Evolutionary conservation across 139 green algal species (phyloP).

Genomic region (Chlamydomonas eustigma): DNA sequence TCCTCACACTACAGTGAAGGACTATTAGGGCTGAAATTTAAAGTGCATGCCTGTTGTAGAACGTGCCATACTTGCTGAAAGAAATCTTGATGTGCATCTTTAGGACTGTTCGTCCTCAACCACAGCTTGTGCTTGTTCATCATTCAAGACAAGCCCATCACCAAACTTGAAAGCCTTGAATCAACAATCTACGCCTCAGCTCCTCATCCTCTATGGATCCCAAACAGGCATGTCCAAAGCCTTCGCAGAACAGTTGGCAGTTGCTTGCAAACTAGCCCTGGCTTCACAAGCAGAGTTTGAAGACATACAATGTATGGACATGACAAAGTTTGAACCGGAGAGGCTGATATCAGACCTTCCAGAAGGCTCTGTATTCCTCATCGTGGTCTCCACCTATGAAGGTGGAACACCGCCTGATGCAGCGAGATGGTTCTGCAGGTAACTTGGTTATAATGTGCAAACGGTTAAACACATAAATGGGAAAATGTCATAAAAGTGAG

Average conservation of each 20-base stretch:
- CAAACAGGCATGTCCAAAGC: neutral
- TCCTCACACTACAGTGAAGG: no score
- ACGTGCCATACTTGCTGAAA: no score
- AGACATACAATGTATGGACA: constrained; percentile 11
- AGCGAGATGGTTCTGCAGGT: constrained; percentile 55
- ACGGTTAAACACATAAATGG: no score
- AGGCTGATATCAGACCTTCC: constrained; percentile 16
- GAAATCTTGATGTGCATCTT: no score
- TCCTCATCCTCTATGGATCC: constrained; percentile 8
- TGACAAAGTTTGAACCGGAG: constrained; percentile 29
- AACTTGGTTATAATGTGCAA: neutral
- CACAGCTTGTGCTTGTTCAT: no score
- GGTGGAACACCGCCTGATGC: constrained; percentile 38
- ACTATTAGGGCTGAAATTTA: no score
- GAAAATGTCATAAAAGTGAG: no score
- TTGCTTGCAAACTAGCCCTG: neutral
- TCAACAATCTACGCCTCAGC: no score
- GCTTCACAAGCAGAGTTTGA: neutral
- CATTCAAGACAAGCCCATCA: no score
- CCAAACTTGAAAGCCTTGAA: no score
- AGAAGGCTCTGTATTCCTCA: constrained; percentile 26
- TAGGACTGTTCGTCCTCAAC: no score
- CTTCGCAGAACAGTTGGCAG: constrained; percentile 17
- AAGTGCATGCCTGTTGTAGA: no score
- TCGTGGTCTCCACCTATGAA: constrained; percentile 55